Conservation (phyloP, 2,329 filamentous ascomycete genomes). For the Fonsecaea multimorphosa region DNA sequence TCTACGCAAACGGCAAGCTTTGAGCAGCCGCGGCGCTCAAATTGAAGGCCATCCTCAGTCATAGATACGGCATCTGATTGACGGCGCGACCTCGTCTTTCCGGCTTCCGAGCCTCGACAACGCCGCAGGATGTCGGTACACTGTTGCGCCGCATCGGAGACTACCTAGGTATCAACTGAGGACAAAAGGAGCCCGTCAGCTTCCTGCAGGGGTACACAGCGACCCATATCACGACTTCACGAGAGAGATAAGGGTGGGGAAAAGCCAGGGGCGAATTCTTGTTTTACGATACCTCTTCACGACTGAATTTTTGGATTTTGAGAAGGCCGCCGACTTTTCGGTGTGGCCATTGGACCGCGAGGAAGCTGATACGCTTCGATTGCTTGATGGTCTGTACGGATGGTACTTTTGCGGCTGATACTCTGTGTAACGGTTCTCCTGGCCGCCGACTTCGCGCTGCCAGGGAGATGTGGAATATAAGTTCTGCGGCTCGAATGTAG, state of each 20-base stretch:
- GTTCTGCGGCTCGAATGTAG: neutral
- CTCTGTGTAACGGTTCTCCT: neutral
- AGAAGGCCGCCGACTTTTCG: neutral
- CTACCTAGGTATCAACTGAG: neutral
- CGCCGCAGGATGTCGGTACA: neutral
- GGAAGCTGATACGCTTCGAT: neutral
- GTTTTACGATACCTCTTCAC: constrained; percentile 22
- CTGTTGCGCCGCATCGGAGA: neutral
- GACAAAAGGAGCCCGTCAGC: neutral
- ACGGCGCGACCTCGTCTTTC: neutral
- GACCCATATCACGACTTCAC: constrained; percentile 27
- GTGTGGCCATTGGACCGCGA: neutral
- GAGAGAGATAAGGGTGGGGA: constrained; percentile 18
- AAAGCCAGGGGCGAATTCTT: neutral
- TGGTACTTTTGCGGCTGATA: neutral
- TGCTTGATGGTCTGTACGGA: neutral
- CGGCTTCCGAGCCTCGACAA: neutral
- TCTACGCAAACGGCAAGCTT: neutral
- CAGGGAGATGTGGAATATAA: neutral
- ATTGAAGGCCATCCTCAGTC: neutral
- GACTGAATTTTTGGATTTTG: constrained; percentile 3
- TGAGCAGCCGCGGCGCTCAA: neutral
- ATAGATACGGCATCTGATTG: neutral
- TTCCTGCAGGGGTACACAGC: constrained; percentile 23
- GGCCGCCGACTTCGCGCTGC: neutral